Evolutionary conservation across 805 yeast genomes (phyloP), one percentile per base, ranked within the genome.

Genomic region (Cephaloascus fragrans): DNA sequence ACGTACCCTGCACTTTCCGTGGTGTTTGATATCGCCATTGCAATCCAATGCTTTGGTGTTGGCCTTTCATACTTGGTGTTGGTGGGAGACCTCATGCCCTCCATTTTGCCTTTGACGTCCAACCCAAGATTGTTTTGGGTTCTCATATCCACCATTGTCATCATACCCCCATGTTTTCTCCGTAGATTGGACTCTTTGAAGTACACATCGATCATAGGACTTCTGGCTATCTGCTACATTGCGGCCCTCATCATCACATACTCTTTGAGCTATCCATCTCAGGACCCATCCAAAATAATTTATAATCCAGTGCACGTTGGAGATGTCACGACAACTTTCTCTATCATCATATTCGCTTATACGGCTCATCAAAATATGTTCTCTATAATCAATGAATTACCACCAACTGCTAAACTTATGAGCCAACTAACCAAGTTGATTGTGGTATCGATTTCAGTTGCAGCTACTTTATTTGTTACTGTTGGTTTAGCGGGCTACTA

Each of bases 291-390:
- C 19, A 38, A 45, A n/a, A 44, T 59, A 14, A 53, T 49, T 34
- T 52, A 50, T 45, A 49, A 64, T 37, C 57, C 55, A 1, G 45
- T 75, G 5, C 59, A 64, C 23, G 55, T 67, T 52, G 61, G 60
- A 38, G 71, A 73, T 1, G 53, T 75, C 5, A 59, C 81, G 41
- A 69, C 82, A 18, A 76, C 87, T 5, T 79, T 84, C 49, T 83
- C 85, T 19, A 80, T 84, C 40, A 72, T 83, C 29, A 80, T 84
- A 12, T 80, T 84, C 57, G 93, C 94, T 1, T 84, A 73, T 56
- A 83, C 90, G 1, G 87, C 93, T 37, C 83, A 83, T 42, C 90
- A 84, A 61, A 84, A 83, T 57, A 75, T 83, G 68, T 82, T 80
- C 53, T 78, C 87, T 8, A 81, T 84, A 38, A 73, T 80, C 50